Base-by-base conservation (phyloP, 495 filamentous ascomycete genomes). In the Xylaria curta region DNA sequence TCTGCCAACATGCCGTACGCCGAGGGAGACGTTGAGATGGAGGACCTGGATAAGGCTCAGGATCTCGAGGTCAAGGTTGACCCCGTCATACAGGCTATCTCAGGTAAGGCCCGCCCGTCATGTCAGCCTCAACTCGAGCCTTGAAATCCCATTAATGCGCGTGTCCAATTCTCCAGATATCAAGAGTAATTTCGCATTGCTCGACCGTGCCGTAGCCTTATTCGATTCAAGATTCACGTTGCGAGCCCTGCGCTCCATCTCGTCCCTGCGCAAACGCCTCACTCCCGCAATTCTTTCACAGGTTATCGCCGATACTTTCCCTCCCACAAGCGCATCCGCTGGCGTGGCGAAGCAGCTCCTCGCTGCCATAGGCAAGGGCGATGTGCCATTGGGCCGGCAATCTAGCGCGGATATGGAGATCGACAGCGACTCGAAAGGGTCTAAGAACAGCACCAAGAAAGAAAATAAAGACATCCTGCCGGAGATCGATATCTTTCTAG, bases 191-290 rank as follows among this genome's bases (percentile, higher is more conserved):
- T 97, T 97, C 78, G 87, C 88, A 66, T 88, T 98, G 36, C 88
- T 99, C 71, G 94, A 97, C 74, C 92, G 94, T 78, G 96, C 96
- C 73, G 95, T 98, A 71, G 84, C 91, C 72, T 89, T 97, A 76
- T 99, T 98, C 79, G 96, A 99, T 84, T 89, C 94, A 63, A 91
- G 96, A 83, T 99, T 97, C 83, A 92, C 94, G 60, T 91, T 99
- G 68, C 88, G 97, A 73, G 96, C 96, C 68, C 88, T 99, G 68
- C 92, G 96, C 65, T 97, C 94, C 69, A 97, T 97, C 83, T 97
- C 96, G 49, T 94, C 94, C 69, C 90, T 98, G 81, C 93, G 96
- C 79, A 98, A 98, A 85, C 87, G 92, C 71, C 88, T 98, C 76
- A 92, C 91, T 12, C 86, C 92, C 36, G 93, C 94, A 75, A 89